A percentile compares a stretch with the other conserved stretches of the same genome.
These are phyloP conservation scores for Pleodorina starrii DNA, from an alignment of 139 green algal species.

Conservation along the genomic window DNA sequence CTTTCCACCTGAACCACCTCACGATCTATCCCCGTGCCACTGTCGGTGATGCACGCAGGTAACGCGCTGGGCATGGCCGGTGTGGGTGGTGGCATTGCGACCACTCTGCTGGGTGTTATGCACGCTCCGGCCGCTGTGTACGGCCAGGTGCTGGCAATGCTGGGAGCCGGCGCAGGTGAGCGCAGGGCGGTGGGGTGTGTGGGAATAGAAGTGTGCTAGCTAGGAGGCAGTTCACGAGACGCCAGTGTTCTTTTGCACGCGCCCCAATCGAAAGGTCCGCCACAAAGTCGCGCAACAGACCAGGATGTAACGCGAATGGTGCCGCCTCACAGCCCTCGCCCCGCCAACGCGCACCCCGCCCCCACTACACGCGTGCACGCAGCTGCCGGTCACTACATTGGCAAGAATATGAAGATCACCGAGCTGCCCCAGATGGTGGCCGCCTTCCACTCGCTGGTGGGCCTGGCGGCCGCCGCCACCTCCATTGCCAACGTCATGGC, in stretches of 20 bases:
- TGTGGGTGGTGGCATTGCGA: slow-evolving; percentile 80
- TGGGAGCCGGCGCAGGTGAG: slow-evolving; percentile 43
- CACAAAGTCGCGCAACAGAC: too few species aligned
- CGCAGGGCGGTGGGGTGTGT: not conserved
- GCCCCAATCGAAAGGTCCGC: too few species aligned
- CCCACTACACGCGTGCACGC: too few species aligned
- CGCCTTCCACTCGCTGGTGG: slow-evolving; percentile 93
- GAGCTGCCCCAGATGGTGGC: slow-evolving; percentile 84
- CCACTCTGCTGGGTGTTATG: slow-evolving; percentile 81
- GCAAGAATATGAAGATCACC: slow-evolving; percentile 65
- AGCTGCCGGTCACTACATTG: slow-evolving; percentile 54
- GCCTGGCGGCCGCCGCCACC: slow-evolving; percentile 79
- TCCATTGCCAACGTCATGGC: slow-evolving; percentile 84
- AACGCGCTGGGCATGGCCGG: slow-evolving; percentile 89
- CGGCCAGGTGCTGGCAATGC: slow-evolving; percentile 35
- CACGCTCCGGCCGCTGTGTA: slow-evolving; percentile 48
- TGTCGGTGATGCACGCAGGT: slow-evolving; percentile 50
- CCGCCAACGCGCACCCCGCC: too few species aligned
- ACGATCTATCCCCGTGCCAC: too few species aligned
- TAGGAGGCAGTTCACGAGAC: too few species aligned
- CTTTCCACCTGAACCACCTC: too few species aligned
- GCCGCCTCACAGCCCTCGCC: too few species aligned
- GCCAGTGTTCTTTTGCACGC: too few species aligned
- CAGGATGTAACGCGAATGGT: too few species aligned
- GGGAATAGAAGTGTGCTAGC: too few species aligned